Evolutionary conservation across 768 basidiomycete species (phyloP).

Genomic region (Termitomyces sp.): DNA sequence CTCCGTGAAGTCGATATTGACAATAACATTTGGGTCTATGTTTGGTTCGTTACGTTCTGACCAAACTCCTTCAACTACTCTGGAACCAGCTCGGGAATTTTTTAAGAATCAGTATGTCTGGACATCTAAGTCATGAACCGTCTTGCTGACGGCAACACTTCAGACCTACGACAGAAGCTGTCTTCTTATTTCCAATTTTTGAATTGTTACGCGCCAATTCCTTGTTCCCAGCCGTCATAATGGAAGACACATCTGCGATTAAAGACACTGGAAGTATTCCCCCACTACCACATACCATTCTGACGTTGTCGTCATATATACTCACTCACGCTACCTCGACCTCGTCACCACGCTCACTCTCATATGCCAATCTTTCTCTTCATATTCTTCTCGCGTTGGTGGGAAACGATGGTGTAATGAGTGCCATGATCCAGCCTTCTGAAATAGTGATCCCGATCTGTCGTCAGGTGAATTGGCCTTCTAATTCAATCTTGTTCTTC

Average conservation of each 20-base stretch:
- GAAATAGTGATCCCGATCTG: constrained; percentile 51
- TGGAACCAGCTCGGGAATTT: constrained; percentile 48
- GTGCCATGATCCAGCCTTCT: constrained; percentile 41
- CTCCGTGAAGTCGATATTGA: constrained; percentile 43
- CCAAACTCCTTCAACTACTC: constrained; percentile 46
- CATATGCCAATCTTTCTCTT: constrained; percentile 60
- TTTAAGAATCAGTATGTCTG: constrained; percentile 55
- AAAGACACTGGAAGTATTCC: constrained; percentile 21
- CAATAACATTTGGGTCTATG: constrained; percentile 51
- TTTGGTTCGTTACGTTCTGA: constrained; percentile 54
- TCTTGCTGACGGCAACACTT: background rate
- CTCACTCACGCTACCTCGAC: constrained; percentile 66
- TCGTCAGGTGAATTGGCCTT: constrained; percentile 48
- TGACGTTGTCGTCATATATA: constrained; percentile 64
- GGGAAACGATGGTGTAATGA: constrained; percentile 49
- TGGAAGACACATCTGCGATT: constrained; percentile 31
- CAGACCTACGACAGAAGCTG: constrained; percentile 63
- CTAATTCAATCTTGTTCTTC: background rate
- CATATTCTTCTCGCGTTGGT: constrained; percentile 50
- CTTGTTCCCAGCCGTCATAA: constrained; percentile 46
- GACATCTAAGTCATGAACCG: background rate
- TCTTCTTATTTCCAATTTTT: constrained; percentile 57
- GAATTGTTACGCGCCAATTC: constrained; percentile 57
- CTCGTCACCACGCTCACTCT: constrained; percentile 53
- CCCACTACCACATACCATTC: constrained; percentile 44